Percentiles rank a stretch among this genome's conserved stretches.
Evolutionary conservation across 352 stramenopile species (phyloP).

Genomic region (Phytophthora aleatoria): DNA sequence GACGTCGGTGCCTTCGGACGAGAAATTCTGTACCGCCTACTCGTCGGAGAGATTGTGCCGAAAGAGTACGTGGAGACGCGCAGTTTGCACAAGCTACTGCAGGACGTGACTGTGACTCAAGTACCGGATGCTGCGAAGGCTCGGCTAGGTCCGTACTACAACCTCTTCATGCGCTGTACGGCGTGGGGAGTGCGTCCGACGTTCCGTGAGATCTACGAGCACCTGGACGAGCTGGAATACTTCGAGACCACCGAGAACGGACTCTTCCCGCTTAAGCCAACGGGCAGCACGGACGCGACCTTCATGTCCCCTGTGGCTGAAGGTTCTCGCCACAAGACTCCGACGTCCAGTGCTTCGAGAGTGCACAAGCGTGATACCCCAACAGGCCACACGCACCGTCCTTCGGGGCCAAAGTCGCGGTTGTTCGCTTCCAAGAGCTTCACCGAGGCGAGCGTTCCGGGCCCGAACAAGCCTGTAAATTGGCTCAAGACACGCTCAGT

Average conservation of each 20-base stretch:
- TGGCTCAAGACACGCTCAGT: constrained; percentile 83
- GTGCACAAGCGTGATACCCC: constrained; percentile 59
- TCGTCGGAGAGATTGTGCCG: constrained; percentile 83
- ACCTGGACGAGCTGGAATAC: constrained; percentile 78
- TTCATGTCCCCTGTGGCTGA: constrained; percentile 70
- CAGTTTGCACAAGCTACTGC: constrained; percentile 74
- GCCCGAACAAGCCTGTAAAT: constrained; percentile 68
- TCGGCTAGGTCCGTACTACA: constrained; percentile 68
- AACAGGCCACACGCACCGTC: constrained; percentile 34
- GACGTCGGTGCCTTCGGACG: constrained; percentile 79
- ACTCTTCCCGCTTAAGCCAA: constrained; percentile 78
- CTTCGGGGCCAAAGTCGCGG: constrained; percentile 34
- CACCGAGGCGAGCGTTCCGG: constrained; percentile 32
- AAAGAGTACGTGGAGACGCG: constrained; percentile 72
- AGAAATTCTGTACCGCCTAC: constrained; percentile 79
- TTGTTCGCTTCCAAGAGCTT: constrained; percentile 56
- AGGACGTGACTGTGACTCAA: constrained; percentile 73
- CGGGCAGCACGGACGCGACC: constrained; percentile 28
- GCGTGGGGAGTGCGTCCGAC: constrained; percentile 79
- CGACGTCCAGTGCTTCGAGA: constrained; percentile 60
- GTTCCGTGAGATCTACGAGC: constrained; percentile 81
- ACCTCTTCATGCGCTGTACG: constrained; percentile 75
- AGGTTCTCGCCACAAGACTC: constrained; percentile 35
- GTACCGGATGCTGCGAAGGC: constrained; percentile 60
- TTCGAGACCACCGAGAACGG: constrained; percentile 82